Evolutionary conservation across 306 rosid genomes (phyloP).

Genomic region (Ormosia semicastrata): DNA sequence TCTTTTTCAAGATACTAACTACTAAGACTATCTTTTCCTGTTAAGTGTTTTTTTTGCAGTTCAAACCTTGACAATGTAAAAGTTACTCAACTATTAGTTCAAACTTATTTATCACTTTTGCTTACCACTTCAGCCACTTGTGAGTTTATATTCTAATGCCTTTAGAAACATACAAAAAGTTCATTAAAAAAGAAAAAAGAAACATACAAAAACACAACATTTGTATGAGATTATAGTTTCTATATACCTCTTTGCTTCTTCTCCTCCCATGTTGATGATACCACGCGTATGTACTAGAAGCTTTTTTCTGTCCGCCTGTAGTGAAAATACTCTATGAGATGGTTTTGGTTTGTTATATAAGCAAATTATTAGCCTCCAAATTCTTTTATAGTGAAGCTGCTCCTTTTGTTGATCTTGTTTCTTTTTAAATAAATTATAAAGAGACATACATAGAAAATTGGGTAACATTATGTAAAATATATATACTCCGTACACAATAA

Average conservation of each 20-base stretch:
- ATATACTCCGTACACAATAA: constrained; percentile 4
- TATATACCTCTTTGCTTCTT: constrained; percentile 26
- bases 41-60: no score
- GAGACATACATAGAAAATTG: not conserved
- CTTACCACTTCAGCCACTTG: not conserved
- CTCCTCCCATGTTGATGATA: constrained; percentile 33
- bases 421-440: not conserved
- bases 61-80: not conserved
- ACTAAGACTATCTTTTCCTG: no score
- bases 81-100: not conserved
- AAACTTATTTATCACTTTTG: no score
- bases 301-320: not conserved
- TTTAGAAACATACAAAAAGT: not conserved
- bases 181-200: not conserved
- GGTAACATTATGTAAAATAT: not conserved
- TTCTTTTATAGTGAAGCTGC: not conserved
- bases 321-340: not conserved
- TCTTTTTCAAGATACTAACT: no score
- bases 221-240: not conserved
- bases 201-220: not conserved
- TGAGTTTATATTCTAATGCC: not conserved
- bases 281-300: not conserved
- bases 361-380: not conserved
- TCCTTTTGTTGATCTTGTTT: not conserved
- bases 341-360: not conserved